Evolutionary conservation across 441 rosid genomes (phyloP).

Genomic region (Gossypium schwendimanii): DNA sequence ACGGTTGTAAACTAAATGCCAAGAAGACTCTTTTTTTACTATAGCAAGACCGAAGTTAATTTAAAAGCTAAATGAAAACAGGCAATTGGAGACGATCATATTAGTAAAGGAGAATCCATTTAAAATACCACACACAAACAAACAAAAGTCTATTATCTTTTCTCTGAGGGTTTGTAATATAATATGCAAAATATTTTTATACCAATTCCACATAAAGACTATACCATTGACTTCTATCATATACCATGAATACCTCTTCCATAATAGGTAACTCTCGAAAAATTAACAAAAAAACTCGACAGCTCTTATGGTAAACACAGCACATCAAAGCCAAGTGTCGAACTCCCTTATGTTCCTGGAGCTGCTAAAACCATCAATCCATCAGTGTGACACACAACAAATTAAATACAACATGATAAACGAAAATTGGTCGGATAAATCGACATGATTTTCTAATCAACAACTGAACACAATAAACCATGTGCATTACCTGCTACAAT

Average conservation of each 20-base stretch:
- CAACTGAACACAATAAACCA: background rate
- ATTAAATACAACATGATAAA: background rate
- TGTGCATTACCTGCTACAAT: background rate
- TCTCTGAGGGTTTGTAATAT: too few relatives aligned
- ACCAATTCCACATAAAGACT: background rate
- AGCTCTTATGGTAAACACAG: background rate
- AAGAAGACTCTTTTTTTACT: too few relatives aligned
- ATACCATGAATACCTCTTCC: background rate
- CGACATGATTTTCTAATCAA: background rate
- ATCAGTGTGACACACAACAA: background rate
- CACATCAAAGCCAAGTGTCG: background rate
- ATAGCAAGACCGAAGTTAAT: too few relatives aligned
- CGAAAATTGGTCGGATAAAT: background rate
- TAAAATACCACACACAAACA: too few relatives aligned
- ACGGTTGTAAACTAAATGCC: too few relatives aligned
- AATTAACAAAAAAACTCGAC: background rate
- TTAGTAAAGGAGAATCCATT: too few relatives aligned
- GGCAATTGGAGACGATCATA: too few relatives aligned
- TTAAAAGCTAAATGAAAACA: too few relatives aligned
- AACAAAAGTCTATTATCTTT: too few relatives aligned
- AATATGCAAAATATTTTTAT: background rate
- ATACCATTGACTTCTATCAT: background rate
- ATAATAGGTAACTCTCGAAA: background rate
- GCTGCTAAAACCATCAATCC: constrained; percentile 1
- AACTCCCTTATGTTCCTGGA: constrained; percentile 3